Evolutionary conservation across 345 rosid genomes (phyloP).

Genomic region (Eutrema yunnanense): DNA sequence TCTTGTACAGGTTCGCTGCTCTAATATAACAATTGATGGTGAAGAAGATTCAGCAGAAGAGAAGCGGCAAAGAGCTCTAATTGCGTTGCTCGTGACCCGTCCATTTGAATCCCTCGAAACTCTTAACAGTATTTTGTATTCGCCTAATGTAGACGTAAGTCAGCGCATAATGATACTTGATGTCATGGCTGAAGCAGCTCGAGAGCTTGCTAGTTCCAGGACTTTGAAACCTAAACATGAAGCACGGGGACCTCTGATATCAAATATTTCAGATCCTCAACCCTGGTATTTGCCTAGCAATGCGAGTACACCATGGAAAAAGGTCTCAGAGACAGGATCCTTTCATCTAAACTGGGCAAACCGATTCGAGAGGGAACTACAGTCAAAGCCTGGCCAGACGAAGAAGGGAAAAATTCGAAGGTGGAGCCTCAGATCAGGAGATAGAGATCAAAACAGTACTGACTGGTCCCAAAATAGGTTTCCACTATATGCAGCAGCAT

Average conservation of each 20-base stretch:
- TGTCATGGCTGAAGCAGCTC: slow-evolving; percentile 88
- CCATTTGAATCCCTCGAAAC: slow-evolving; percentile 75
- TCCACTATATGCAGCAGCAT: slow-evolving; percentile 83
- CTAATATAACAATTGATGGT: slow-evolving; percentile 78
- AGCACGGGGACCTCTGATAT: slow-evolving; percentile 42
- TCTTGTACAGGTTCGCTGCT: slow-evolving; percentile 89
- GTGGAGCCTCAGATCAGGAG: slow-evolving; percentile 66
- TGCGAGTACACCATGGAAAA: slow-evolving; percentile 76
- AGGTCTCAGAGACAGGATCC: slow-evolving; percentile 56
- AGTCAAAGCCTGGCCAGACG: slow-evolving; percentile 47
- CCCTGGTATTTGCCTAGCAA: slow-evolving; percentile 92
- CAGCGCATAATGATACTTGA: slow-evolving; percentile 98
- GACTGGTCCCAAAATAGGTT: slow-evolving; percentile 73
- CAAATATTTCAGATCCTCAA: slow-evolving; percentile 68
- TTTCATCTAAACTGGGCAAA: slow-evolving; percentile 61
- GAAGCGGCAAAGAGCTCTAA: slow-evolving; percentile 81
- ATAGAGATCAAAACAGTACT: slow-evolving; percentile 34
- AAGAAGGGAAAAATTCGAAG: slow-evolving; percentile 73
- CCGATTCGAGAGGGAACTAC: slow-evolving; percentile 86
- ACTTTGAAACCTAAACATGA: slow-evolving; percentile 48
- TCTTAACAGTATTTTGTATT: slow-evolving; percentile 58
- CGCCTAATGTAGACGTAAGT: slow-evolving; percentile 83
- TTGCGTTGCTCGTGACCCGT: slow-evolving; percentile 68
- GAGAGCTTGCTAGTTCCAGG: slow-evolving; percentile 76
- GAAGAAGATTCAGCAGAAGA: slow-evolving; percentile 98